A percentile compares a stretch with the other conserved stretches of the same genome.
phyloP scores from a whole-genome alignment of 1,284 basidiomycete genomes.

The Sporisorium sorghi region DNA sequence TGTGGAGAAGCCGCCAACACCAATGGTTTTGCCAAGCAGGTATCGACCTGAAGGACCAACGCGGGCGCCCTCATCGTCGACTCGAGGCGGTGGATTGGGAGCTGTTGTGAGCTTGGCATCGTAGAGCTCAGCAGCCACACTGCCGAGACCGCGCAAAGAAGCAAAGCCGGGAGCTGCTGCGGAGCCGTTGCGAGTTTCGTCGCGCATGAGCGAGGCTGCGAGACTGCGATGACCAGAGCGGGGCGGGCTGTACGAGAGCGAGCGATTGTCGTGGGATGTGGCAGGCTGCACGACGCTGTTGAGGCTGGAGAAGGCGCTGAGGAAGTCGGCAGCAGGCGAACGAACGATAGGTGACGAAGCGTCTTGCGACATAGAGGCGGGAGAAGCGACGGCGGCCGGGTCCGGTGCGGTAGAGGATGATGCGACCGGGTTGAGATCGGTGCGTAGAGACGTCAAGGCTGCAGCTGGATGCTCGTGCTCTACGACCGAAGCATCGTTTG shows the following conservation, averaged over 20 bases:
- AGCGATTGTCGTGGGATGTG: constrained; percentile 34
- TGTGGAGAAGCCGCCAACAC: constrained; percentile 86
- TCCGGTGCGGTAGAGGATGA: constrained; percentile 8
- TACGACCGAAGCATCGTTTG: constrained; percentile 21
- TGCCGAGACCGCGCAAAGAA: constrained; percentile 42
- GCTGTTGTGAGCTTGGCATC: constrained; percentile 25
- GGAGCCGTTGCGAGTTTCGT: constrained; percentile 24
- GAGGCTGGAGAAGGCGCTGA: constrained; percentile 75
- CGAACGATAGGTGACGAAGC: constrained; percentile 21
- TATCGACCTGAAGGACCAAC: constrained; percentile 72
- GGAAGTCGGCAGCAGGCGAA: constrained; percentile 79
- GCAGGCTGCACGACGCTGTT: constrained; percentile 44
- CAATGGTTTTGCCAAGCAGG: constrained; percentile 81
- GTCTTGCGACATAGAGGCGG: constrained; percentile 17
- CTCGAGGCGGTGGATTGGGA: constrained; percentile 24
- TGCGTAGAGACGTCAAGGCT: constrained; percentile 18
- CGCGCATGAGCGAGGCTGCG: constrained; percentile 28
- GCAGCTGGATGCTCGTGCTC: constrained; percentile 2
- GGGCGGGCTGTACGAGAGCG: constrained; percentile 49
- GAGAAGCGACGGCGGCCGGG: constrained; percentile 9
- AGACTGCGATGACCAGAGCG: constrained; percentile 36
- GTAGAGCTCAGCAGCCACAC: constrained; percentile 45
- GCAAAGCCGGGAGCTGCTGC: constrained; percentile 29
- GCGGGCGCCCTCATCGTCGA: constrained; percentile 55
- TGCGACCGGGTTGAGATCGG: constrained; percentile 7